Base-by-base conservation (phyloP, 2,329 filamentous ascomycete species). In the Triangularia verruculosa region DNA sequence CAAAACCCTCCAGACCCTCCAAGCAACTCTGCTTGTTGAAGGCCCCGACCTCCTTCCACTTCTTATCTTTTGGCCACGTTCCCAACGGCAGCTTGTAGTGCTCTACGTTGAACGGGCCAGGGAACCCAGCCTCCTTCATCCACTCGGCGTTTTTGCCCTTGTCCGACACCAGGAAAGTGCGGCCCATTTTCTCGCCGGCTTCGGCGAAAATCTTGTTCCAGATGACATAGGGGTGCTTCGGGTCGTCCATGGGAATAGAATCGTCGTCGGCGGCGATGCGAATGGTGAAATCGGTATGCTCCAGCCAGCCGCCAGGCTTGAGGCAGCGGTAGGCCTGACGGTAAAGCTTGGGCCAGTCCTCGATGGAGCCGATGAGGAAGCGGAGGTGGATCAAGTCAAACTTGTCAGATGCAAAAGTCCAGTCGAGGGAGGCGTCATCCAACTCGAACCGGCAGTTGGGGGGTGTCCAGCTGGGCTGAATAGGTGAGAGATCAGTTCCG, bases 371-470 rank as follows among this genome's bases (percentile, higher is more conserved):
- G 51, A 65, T 63, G n/a, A 69, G 53, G 56, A 57, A 60, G 11
- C 81, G 80, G 3, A 81, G 81, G 71, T 86, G 85, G 64, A 88
- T 81, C 68, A 80, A 83, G 72, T 87, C 84, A 69, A 85, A 84
- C 57, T 78, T 73, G 59, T 81, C 71, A 1, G 75, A 70, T 4
- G 78, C 75, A 12, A 73, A 83, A 75, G 73, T 84, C 74, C 74
- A 77, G 0, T 71, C 69, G 3, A 67, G 77, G 69, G 83, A 82
- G 20, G 82, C 80, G 68, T 88, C 84, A 69, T 88, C 86, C 54
- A 87, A 79, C 62, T 86, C 78, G 66, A 87, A 88, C 65, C 82
- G 79, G 43, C 86, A 80, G 67, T 88, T 88, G 54, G 79, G 77
- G 3, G 84, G 84, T 2, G 86, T 79, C 72, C 68, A 79, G 27